These are phyloP conservation scores for Zygotorulaspora sp. DNA, from an alignment of 805 yeast genomes.

Conservation along the genomic window DNA sequence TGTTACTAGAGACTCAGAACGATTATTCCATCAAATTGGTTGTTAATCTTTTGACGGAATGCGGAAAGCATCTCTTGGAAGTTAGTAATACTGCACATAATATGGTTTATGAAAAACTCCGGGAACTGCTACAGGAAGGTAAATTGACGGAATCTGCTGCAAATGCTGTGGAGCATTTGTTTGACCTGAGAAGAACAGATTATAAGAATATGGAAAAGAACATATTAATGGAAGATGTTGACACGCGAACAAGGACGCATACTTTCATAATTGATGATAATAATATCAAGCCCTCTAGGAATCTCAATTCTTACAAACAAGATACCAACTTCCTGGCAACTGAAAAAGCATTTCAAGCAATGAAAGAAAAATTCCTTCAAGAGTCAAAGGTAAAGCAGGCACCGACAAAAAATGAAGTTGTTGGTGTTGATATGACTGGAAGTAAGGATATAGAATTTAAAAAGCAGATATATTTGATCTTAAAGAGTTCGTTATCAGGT, in stretches of 20 bases:
- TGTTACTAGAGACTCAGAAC: slow-evolving; percentile 46
- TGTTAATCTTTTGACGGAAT: slow-evolving; percentile 43
- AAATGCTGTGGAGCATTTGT: slow-evolving; percentile 46
- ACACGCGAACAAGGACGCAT: slow-evolving; percentile 10
- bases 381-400: slow-evolving; percentile 20
- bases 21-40: slow-evolving; percentile 51
- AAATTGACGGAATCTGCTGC: slow-evolving; percentile 41
- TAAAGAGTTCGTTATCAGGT: slow-evolving; percentile 86
- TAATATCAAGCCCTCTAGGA: slow-evolving; percentile 2
- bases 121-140: slow-evolving; percentile 51
- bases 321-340: slow-evolving; percentile 13
- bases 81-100: slow-evolving; percentile 44
- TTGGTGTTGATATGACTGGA: slow-evolving; percentile 64
- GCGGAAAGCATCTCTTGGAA: slow-evolving; percentile 49
- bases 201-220: slow-evolving; percentile 31
- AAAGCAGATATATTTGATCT: slow-evolving; percentile 70
- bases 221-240: neutral
- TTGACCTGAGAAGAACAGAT: slow-evolving; percentile 45
- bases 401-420: slow-evolving; percentile 6
- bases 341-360: slow-evolving; percentile 9
- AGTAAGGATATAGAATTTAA: slow-evolving; percentile 59
- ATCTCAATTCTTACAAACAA: slow-evolving; percentile 10
- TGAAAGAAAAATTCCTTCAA: slow-evolving; percentile 3
- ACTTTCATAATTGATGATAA: slow-evolving; percentile 16
- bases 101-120: slow-evolving; percentile 53